Percentiles rank a stretch among this genome's conserved stretches.
Evolutionary conservation across 768 basidiomycete species (phyloP).

Genomic region (Dioszegia crocea): DNA sequence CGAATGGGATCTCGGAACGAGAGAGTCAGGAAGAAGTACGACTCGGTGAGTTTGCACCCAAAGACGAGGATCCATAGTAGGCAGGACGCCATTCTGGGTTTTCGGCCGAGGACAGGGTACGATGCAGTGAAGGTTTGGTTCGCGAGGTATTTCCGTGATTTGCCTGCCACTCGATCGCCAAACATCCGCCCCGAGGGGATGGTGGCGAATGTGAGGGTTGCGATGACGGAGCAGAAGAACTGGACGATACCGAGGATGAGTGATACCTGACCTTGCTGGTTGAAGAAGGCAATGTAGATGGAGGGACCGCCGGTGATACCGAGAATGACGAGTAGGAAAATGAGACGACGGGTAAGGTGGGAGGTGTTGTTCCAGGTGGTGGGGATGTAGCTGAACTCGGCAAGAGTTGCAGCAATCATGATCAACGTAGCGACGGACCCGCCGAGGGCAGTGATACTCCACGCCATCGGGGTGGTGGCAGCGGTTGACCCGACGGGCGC

Average conservation of each 20-base stretch:
- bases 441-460: slow-evolving; percentile 90
- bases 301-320: slow-evolving; percentile 89
- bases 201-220: slow-evolving; percentile 79
- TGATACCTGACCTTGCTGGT: slow-evolving; percentile 62
- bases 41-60: slow-evolving; percentile 92
- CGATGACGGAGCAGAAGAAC: slow-evolving; percentile 85
- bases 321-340: slow-evolving; percentile 86
- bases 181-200: slow-evolving; percentile 98
- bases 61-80: slow-evolving; percentile 88
- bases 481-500: slow-evolving; percentile 51
- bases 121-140: slow-evolving; percentile 97
- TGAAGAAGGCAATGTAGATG: slow-evolving; percentile 85
- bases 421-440: slow-evolving; percentile 93
- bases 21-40: slow-evolving; percentile 94
- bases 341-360: slow-evolving; percentile 81
- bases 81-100: slow-evolving; percentile 71
- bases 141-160: slow-evolving; percentile 93
- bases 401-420: slow-evolving; percentile 90
- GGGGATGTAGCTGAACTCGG: slow-evolving; percentile 96
- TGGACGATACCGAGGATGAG: slow-evolving; percentile 94
- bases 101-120: slow-evolving; percentile 66
- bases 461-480: slow-evolving; percentile 72
- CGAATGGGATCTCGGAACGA: slow-evolving; percentile 89
- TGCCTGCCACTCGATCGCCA: slow-evolving; percentile 92
- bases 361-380: slow-evolving; percentile 98